Percentiles rank a stretch among this genome's conserved stretches.
These are phyloP conservation scores for Macrophomina tecta DNA, from an alignment of 2,329 filamentous ascomycete species.

Conservation along the genomic window DNA sequence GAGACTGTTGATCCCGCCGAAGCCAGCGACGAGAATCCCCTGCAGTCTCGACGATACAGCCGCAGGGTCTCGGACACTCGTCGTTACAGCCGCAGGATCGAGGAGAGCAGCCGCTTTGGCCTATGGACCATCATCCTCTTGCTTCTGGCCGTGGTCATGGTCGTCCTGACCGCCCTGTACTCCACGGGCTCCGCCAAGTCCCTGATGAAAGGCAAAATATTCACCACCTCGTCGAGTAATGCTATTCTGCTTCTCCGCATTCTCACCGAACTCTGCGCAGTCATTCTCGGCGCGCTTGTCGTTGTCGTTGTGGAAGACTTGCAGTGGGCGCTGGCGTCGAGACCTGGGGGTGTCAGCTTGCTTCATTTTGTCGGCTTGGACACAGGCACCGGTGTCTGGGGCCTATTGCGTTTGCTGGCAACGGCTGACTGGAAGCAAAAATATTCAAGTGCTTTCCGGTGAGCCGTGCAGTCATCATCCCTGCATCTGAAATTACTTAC, in stretches of 20 bases:
- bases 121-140: conserved; percentile 13
- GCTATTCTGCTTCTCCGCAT: conserved; percentile 23
- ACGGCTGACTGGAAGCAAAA: conserved; percentile 22
- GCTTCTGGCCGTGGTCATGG: conserved; percentile 10
- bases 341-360: conserved; percentile 13
- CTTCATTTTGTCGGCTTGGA: conserved; percentile 18
- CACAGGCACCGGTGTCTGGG: conserved; percentile 17
- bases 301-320: conserved; percentile 19
- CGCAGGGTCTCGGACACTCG: neutral
- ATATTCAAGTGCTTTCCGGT: conserved; percentile 19
- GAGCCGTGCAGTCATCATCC: neutral
- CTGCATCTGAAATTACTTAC: neutral
- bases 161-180: conserved; percentile 12
- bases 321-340: conserved; percentile 21
- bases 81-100: conserved; percentile 17
- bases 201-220: conserved; percentile 16
- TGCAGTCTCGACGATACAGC: conserved; percentile 15
- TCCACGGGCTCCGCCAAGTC: conserved; percentile 18
- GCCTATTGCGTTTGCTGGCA: conserved; percentile 4
- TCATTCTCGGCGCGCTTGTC: conserved; percentile 13
- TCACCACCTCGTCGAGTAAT: conserved; percentile 8
- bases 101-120: conserved; percentile 21
- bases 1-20: neutral
- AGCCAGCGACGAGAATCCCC: neutral
- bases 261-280: conserved; percentile 15